Conservation (phyloP, 2,329 filamentous ascomycete species). For the Aspergillus sp. region DNA sequence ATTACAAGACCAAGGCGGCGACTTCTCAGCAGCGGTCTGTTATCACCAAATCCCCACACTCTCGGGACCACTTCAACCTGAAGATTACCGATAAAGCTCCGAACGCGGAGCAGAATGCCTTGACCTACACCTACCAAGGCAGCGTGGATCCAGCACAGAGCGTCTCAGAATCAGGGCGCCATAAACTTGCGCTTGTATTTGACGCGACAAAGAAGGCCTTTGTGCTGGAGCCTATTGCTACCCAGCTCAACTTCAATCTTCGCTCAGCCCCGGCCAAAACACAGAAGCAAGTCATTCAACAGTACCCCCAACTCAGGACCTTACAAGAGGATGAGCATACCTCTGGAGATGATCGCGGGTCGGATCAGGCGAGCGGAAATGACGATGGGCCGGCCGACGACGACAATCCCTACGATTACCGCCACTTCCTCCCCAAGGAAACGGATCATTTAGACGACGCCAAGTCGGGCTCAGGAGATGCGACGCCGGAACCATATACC, state of each 20-base stretch:
- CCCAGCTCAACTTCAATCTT: slow-evolving; percentile 86
- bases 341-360: slow-evolving; percentile 33
- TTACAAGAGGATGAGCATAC: slow-evolving; percentile 36
- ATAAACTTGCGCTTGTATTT: slow-evolving; percentile 63
- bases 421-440: slow-evolving; percentile 48
- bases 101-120: slow-evolving; percentile 37
- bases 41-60: slow-evolving; percentile 35
- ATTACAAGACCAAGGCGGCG: slow-evolving; percentile 46
- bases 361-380: slow-evolving; percentile 35
- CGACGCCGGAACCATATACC: slow-evolving; percentile 37
- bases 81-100: slow-evolving; percentile 43
- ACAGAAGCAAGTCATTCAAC: slow-evolving; percentile 63
- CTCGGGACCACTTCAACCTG: slow-evolving; percentile 40
- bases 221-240: slow-evolving; percentile 76
- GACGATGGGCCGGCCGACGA: slow-evolving; percentile 46
- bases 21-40: slow-evolving; percentile 38
- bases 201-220: slow-evolving; percentile 73
- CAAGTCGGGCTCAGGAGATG: slow-evolving; percentile 34
- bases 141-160: slow-evolving; percentile 38
- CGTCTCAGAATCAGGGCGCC: slow-evolving; percentile 29
- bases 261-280: slow-evolving; percentile 66
- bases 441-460: slow-evolving; percentile 38
- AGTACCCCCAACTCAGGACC: slow-evolving; percentile 64
- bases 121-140: slow-evolving; percentile 42
- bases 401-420: slow-evolving; percentile 50